Base-by-base conservation (phyloP, 768 basidiomycete genomes). In the Boletellus sp. region DNA sequence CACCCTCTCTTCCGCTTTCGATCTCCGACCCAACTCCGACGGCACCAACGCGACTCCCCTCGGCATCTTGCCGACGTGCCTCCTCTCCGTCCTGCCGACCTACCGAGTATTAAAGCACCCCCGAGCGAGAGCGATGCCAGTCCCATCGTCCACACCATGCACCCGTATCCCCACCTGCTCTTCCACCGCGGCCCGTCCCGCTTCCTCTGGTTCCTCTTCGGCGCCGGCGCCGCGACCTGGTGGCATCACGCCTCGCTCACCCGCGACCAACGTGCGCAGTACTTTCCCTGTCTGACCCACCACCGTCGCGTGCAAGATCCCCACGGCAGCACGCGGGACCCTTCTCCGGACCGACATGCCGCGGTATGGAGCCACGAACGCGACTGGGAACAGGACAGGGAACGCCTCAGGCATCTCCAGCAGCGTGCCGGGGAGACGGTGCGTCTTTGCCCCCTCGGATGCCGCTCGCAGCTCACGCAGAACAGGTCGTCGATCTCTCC, bases 201-300 rank as follows among this genome's bases (percentile, higher is more conserved):
- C 54, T 36, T 85, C 47, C 26, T 87, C 62, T 88, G 86, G 86
- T 85, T 88, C 72, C 9, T 75, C 57, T 17, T 86, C 55, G 87
- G 86, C 51, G 84, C 80, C 6, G 70, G 68, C 3, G 58, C 54
- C 23, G 69, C 71, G 0, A 61, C 64, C 20, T 69, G 65, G 54
- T 77, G 68, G 65, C 47, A 66, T 68, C 44, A 74, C 73, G 35
- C 68, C 67, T n/a, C 64, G 65, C 38, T 73, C 64, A 74, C 72
- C 62, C 72, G 72, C 55, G 74, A 74, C 34, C 72, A 74, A 41
- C 60, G 62, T 34, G 66, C 61, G 15, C 69, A 71, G 20, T 57
- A 60, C 54, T 61, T 61, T 20, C 64, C 60, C 41, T 66, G 63
- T 44, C 54, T 66, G 45, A 60, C 57, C 55, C 62, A 66, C 33